Base-by-base conservation (phyloP, 2,329 filamentous ascomycete species). In the Apiospora pterosperma region DNA sequence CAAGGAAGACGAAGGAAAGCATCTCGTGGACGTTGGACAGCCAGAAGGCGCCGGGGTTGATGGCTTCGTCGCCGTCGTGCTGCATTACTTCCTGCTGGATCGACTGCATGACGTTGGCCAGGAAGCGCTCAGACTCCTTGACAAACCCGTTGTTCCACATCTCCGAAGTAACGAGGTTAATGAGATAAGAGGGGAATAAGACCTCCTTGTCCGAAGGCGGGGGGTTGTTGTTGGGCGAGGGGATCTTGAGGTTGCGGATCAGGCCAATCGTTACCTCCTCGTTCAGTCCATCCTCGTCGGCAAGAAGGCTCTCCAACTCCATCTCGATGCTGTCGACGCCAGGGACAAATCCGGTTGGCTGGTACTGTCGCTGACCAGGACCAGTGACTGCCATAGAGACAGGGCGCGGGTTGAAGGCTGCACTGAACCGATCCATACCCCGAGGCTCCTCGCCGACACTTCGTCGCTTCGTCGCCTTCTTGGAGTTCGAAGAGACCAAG, bases 131-230 rank as follows among this genome's bases (percentile, higher is more conserved):
- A 4, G 96, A 98, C 80, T 99, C 96, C 83, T 99, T 99, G 72
- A 99, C 96, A 76, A 97, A 99, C 59, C 96, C 96, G 73, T 99
- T 99, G 83, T 99, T 99, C 96, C 96, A 99, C 96, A 99, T 99
- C 82, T 99, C 96, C 19, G 94, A 98, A 14, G 96, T 99, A 68
- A 99, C 96, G 67, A 99, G 85, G 79, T 99, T 99, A 84, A 99
- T 99, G 72, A 99, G 89, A 78, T 98, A 99, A 11, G 96, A 95
- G 38, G 96, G 96, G 90, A 99, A 99, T 62, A 99, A 85, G 25
- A 99, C 95, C 78, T 99, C 96, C 82, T 99, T 99, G 80, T 99
- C 96, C 21, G 93, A 97, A 12, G 96, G 95, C 62, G 94, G 91
- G 23, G 95, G 94, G 62, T 88, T 95, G 38, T 92, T 90, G 75